Evolutionary conservation across 345 rosid genomes (phyloP).

Genomic region (Ceriops zippeliana): DNA sequence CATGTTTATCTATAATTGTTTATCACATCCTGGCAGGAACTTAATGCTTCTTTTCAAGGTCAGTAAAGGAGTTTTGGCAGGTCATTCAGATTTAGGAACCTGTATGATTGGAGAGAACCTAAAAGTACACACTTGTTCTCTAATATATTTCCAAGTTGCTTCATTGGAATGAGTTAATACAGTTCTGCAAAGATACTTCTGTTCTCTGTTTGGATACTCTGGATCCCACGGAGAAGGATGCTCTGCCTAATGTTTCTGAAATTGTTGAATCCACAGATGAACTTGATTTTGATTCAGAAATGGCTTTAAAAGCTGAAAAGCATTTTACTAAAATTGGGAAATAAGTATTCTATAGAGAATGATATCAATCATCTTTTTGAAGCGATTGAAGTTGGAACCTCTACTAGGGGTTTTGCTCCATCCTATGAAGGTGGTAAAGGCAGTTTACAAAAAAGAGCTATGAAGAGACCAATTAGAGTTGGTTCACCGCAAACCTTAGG

Average conservation of each 20-base stretch:
- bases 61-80: conserved; percentile 7
- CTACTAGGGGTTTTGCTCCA: conserved; percentile 33
- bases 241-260: conserved; percentile 40
- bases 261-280: conserved; percentile 54
- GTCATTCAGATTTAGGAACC: conserved; percentile 22
- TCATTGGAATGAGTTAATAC: conserved; percentile 42
- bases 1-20: conserved; percentile 7
- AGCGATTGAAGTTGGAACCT: conserved; percentile 48
- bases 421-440: conserved; percentile 33
- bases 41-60: conserved; percentile 27
- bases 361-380: conserved; percentile 69
- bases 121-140: conserved; percentile 12
- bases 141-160: conserved; percentile 21
- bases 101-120: conserved; percentile 32
- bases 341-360: conserved; percentile 59
- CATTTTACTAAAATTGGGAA: conserved; percentile 27
- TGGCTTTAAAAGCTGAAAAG: conserved; percentile 27
- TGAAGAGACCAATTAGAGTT: conserved; percentile 65
- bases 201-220: conserved; percentile 13
- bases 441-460: conserved; percentile 49
- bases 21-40: conserved; percentile 30
- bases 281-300: conserved; percentile 21
- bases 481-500: conserved; percentile 55
- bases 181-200: conserved; percentile 1
- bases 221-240: conserved; percentile 34